Percentiles rank a stretch among this genome's conserved stretches.
Conservation (phyloP, 352 stramenopile genomes). For the Phytopythium delawarense region DNA sequence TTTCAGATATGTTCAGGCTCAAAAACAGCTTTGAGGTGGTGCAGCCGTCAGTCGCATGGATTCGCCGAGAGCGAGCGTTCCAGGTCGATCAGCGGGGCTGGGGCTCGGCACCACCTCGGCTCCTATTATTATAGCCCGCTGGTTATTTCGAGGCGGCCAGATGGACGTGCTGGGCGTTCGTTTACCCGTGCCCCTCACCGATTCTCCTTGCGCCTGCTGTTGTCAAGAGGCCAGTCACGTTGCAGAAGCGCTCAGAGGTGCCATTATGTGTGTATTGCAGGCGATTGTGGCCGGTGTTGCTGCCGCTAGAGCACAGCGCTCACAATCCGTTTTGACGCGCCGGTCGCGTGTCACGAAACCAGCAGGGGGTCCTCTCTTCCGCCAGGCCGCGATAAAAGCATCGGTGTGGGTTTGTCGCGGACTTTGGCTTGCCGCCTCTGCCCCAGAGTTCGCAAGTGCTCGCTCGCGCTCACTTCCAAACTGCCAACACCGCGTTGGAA, state of each 20-base stretch:
- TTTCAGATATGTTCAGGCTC: not conserved
- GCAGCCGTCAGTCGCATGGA: not conserved
- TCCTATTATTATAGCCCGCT: not conserved
- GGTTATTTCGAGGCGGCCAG: not conserved
- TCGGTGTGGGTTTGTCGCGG: not conserved
- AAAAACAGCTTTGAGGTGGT: not conserved
- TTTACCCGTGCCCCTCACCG: not conserved
- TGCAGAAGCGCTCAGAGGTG: not conserved
- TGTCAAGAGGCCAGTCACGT: not conserved
- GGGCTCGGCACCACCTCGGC: not conserved
- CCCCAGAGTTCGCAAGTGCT: not conserved
- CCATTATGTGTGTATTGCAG: not conserved
- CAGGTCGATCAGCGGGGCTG: constrained; percentile 1
- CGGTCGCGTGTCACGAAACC: constrained; percentile 1
- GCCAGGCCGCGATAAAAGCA: not conserved
- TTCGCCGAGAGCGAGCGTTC: not conserved
- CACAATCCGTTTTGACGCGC: not conserved
- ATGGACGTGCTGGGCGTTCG: not conserved
- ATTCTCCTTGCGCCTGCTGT: not conserved
- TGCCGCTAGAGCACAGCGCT: too few species aligned
- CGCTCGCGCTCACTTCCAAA: not conserved
- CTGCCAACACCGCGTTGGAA: not conserved
- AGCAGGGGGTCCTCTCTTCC: constrained; percentile 5
- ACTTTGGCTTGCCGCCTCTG: not conserved
- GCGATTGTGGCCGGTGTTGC: not conserved